Percentiles rank a stretch among this genome's conserved stretches.
Conservation (phyloP, 75 land plant genomes). For the Pinus albicaulis region DNA sequence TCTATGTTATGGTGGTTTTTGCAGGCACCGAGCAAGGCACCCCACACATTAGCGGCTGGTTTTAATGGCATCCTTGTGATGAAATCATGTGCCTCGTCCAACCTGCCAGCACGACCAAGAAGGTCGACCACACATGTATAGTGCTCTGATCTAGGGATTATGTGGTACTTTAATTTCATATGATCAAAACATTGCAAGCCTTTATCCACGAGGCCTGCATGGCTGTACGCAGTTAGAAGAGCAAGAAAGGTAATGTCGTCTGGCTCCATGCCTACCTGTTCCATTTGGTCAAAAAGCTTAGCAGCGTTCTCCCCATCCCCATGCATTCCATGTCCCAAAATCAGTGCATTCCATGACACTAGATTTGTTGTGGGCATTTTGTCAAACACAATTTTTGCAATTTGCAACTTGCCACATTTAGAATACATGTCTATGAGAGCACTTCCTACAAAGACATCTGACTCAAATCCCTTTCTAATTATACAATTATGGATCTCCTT, state of each 20-base stretch:
- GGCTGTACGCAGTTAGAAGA: slow-evolving; percentile 9
- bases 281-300: background rate
- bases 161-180: too few species aligned
- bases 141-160: too few species aligned
- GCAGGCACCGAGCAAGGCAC: background rate
- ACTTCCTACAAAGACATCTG: slow-evolving; percentile 33
- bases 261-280: background rate
- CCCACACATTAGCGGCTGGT: background rate
- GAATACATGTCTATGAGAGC: slow-evolving; percentile 52
- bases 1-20: background rate
- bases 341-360: slow-evolving; percentile 58
- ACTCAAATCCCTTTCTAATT: slow-evolving; percentile 11
- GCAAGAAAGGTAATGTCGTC: slow-evolving; percentile 8
- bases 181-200: background rate
- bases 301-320: slow-evolving; percentile 30
- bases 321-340: slow-evolving; percentile 17
- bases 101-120: too few species aligned
- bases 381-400: slow-evolving; percentile 11
- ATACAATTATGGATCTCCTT: slow-evolving; percentile 31
- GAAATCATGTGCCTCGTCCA: too few species aligned
- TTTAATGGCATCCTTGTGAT: too few species aligned
- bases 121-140: too few species aligned
- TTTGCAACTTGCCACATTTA: slow-evolving; percentile 37
- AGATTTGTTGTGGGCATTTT: slow-evolving; percentile 10
- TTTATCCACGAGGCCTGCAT: slow-evolving; percentile 5